A percentile compares a stretch with the other conserved stretches of the same genome.
phyloP scores from a whole-genome alignment of 345 rosid genomes.

The Mangifera indica region DNA sequence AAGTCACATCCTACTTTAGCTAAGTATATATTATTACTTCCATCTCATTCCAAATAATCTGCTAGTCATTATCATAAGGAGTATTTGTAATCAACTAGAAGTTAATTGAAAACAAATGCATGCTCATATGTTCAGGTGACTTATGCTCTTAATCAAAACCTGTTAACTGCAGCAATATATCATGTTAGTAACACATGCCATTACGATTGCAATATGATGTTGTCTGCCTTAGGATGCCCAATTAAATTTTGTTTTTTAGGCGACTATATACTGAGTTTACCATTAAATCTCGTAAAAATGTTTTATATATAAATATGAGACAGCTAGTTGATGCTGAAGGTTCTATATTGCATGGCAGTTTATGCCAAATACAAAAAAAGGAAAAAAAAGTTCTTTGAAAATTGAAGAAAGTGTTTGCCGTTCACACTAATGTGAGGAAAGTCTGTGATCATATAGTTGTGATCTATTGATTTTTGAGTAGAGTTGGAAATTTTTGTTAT shows the following conservation, averaged over 20 bases:
- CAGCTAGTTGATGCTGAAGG: background rate
- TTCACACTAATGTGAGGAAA: background rate
- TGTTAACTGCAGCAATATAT: background rate
- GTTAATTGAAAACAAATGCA: background rate
- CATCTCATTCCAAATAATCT: background rate
- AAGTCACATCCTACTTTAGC: background rate
- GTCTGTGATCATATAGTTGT: background rate
- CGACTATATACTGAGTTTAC: background rate
- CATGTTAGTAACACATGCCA: background rate
- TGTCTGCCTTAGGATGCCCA: background rate
- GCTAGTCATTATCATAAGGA: no score
- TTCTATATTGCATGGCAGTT: background rate
- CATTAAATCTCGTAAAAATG: background rate
- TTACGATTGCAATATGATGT: background rate
- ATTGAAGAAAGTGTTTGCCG: background rate
- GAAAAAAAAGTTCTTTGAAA: background rate
- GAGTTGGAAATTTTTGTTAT: constrained; percentile 2
- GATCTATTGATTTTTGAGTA: background rate
- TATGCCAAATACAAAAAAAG: background rate
- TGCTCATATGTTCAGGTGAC: background rate
- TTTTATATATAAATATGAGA: background rate
- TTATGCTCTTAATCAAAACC: background rate
- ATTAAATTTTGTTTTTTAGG: background rate
- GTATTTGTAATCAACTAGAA: no score
- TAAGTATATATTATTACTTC: background rate